Percentiles rank a stretch among this genome's conserved stretches.
Evolutionary conservation across 306 rosid genomes (phyloP).

Genomic region (Potentilla sterilis): DNA sequence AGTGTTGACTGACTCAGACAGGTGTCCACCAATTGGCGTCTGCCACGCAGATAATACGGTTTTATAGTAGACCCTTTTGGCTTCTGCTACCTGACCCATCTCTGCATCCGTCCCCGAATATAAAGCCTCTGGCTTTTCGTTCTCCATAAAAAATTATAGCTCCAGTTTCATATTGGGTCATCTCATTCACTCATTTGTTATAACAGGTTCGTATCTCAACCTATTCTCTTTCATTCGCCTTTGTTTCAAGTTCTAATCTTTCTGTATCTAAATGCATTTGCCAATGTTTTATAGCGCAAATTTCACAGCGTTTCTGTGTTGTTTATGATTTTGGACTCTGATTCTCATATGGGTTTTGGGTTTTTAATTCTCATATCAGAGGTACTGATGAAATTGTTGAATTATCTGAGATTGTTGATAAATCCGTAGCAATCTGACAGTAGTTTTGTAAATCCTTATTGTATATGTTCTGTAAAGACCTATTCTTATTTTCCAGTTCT

Average conservation of each 20-base stretch:
- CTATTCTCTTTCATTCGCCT: background rate
- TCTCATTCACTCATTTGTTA: background rate
- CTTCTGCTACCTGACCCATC: background rate
- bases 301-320: background rate
- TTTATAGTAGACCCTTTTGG: background rate
- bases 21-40: background rate
- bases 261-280: background rate
- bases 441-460: background rate
- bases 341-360: constrained; percentile 12
- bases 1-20: background rate
- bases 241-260: background rate
- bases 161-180: background rate
- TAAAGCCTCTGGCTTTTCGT: background rate
- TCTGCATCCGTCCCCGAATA: background rate
- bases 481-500: too few relatives aligned
- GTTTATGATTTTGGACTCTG: background rate
- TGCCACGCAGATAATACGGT: background rate
- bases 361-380: background rate
- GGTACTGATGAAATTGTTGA: background rate
- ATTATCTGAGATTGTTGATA: too few relatives aligned
- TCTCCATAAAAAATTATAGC: too few relatives aligned
- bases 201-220: constrained; percentile 6
- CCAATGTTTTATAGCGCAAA: background rate
- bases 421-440: background rate
- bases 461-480: background rate